phyloP scores from a whole-genome alignment of 805 yeast genomes.

The Lachancea nothofagi region DNA sequence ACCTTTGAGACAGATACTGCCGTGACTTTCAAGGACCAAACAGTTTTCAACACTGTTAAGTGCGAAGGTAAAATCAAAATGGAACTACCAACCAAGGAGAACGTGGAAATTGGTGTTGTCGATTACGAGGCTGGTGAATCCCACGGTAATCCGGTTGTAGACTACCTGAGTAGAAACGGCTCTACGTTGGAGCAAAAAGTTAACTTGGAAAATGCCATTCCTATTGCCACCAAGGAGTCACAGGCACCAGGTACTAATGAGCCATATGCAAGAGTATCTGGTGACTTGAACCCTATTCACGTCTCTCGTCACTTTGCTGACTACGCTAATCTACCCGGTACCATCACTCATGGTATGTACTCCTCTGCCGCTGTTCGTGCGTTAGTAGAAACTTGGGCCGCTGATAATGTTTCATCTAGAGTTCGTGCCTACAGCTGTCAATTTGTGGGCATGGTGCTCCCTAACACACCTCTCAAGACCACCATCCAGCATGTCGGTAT shows the following conservation, averaged over 20 bases:
- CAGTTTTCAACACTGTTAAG: conserved; percentile 69
- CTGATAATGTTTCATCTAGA: conserved; percentile 91
- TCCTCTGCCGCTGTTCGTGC: conserved; percentile 94
- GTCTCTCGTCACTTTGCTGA: conserved; percentile 91
- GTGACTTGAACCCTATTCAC: conserved; percentile 97
- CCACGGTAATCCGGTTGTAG: conserved; percentile 96
- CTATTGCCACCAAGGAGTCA: conserved; percentile 54
- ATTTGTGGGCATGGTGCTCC: conserved; percentile 96
- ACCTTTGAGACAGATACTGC: conserved; percentile 86
- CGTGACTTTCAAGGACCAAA: conserved; percentile 71
- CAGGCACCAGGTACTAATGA: conserved; percentile 95
- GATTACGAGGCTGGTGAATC: conserved; percentile 87
- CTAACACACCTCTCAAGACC: conserved; percentile 84
- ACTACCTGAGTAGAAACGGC: conserved; percentile 88
- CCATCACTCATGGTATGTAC: conserved; percentile 99
- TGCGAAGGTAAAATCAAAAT: conserved; percentile 81
- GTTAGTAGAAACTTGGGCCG: conserved; percentile 97
- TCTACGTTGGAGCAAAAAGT: conserved; percentile 91
- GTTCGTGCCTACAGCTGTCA: conserved; percentile 89
- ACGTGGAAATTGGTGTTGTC: conserved; percentile 75
- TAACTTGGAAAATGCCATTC: conserved; percentile 82
- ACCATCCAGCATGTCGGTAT: conserved; percentile 93
- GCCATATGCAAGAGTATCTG: conserved; percentile 94
- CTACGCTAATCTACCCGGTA: conserved; percentile 92
- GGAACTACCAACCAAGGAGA: conserved; percentile 90